Evolutionary conservation across 1,284 basidiomycete species (phyloP).

Genomic region (Coniophora puteana): DNA sequence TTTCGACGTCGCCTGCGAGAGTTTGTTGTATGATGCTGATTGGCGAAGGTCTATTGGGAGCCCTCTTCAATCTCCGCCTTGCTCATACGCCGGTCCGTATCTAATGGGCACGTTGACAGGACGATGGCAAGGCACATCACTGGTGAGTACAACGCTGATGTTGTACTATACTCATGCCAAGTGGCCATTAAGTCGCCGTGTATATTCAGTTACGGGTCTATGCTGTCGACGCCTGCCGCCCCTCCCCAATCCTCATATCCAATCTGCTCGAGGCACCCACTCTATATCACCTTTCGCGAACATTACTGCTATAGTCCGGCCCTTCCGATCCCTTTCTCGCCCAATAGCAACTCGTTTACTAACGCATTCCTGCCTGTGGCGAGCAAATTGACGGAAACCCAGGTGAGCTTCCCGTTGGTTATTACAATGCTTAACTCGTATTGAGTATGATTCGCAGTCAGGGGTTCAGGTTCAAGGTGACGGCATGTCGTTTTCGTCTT

Average conservation of each 20-base stretch:
- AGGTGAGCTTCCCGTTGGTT: constrained; percentile 24
- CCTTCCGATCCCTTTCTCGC: constrained; percentile 22
- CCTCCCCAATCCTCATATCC: constrained; percentile 33
- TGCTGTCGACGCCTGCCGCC: constrained; percentile 26
- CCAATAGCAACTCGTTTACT: constrained; percentile 21
- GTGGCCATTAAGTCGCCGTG: constrained; percentile 37
- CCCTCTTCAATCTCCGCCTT: constrained; percentile 2
- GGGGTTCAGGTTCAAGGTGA: constrained; percentile 38
- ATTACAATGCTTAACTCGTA: constrained; percentile 7
- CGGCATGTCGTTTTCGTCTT: constrained; percentile 29
- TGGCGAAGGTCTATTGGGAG: constrained; percentile 21
- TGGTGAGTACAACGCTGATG: constrained; percentile 27
- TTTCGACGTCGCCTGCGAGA: constrained; percentile 23
- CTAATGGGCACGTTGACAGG: constrained; percentile 40
- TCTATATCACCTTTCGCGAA: constrained; percentile 44
- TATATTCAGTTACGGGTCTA: constrained; percentile 30
- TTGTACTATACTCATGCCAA: constrained; percentile 11
- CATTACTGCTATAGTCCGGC: constrained; percentile 34
- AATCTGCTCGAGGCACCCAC: constrained; percentile 33
- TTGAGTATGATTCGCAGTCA: constrained; percentile 25
- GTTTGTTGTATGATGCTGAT: constrained; percentile 28
- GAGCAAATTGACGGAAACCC: constrained; percentile 29
- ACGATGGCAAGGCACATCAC: constrained; percentile 42
- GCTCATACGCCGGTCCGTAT: constrained; percentile 24
- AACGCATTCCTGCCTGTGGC: constrained; percentile 46